Evolutionary conservation across 1,284 basidiomycete species (phyloP), one percentile per base, ranked within the genome.

Genomic region (Ustilago tritici): DNA sequence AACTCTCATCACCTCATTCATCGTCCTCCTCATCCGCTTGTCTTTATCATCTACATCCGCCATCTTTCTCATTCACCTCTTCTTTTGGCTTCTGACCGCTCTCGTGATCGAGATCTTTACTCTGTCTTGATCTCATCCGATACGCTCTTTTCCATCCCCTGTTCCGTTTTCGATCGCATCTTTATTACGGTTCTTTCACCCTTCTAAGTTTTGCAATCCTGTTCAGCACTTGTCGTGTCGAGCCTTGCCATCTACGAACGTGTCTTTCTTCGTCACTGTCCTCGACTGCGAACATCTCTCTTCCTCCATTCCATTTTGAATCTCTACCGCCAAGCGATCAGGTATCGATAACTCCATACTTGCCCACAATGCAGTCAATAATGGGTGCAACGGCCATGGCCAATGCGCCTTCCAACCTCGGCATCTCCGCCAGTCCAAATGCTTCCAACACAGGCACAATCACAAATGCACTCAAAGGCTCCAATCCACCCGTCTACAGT

Each of bases 381-480:
- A 78, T 78, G 69, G 75, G 75, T 17, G 70, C 70, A 15, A 71
- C 71, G 2, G 68, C 78, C 40, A 77, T 80, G 75, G 70, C 76
- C 19, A 77, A 70, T 40, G 71, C 78, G 10, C 78, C 78, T 11
- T 80, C 78, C 60, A 79, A 73, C 46, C 64, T 76, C 38, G 73
- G 78, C 56, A 59, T 74, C 32, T 73, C 78, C 15, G 58, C 78
- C 31, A 62, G 56, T 43, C 57, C 73, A 36, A 54, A 63, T 28
- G 63, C 70, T 8, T 43, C 47, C 17, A 47, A 53, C 23, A 14
- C 52, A 3, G 54, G 23, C 11, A 34, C 62, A 2, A 23, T 71
- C 17, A 32, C 61, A 28, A 72, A 70, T 49, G 63, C 61, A 34
- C 52, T 65, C 65, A 75, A 78, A 36, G 34, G 31, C 31, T 19